Percentiles rank a stretch among this genome's conserved stretches.
phyloP scores from a whole-genome alignment of 495 filamentous ascomycete genomes.

The Antarctomyces pellizariae region DNA sequence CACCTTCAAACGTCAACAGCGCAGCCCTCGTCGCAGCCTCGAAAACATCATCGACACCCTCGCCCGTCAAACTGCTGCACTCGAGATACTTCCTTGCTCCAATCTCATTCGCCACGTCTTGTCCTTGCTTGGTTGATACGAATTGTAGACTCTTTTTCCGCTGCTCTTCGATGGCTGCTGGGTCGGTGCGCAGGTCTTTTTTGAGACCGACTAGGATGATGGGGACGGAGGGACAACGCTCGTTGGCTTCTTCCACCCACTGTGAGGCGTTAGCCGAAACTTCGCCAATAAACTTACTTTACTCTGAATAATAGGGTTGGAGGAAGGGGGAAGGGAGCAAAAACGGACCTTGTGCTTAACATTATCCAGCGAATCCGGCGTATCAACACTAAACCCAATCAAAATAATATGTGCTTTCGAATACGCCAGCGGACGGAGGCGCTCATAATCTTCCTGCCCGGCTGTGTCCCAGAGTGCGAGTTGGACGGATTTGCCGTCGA shows the following conservation, averaged over 20 bases:
- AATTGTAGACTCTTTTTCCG: constrained; percentile 80
- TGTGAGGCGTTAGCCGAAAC: too few species aligned
- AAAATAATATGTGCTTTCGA: constrained; percentile 93
- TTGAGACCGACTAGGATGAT: constrained; percentile 95
- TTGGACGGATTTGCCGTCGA: constrained; percentile 95
- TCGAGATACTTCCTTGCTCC: constrained; percentile 92
- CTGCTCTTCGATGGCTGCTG: constrained; percentile 89
- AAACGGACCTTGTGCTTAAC: constrained; percentile 77
- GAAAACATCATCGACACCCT: constrained; percentile 97
- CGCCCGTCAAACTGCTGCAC: constrained; percentile 88
- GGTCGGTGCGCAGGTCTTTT: constrained; percentile 92
- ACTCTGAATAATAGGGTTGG: constrained; percentile 3
- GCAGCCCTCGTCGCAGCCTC: constrained; percentile 94
- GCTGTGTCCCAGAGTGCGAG: constrained; percentile 98
- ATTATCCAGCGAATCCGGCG: constrained; percentile 91
- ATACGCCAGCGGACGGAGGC: constrained; percentile 84
- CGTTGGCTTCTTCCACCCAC: constrained; percentile 95
- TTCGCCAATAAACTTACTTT: too few species aligned
- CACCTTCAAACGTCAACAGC: constrained; percentile 74
- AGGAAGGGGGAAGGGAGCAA: constrained; percentile 2
- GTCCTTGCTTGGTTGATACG: constrained; percentile 56
- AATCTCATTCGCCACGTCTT: constrained; percentile 57
- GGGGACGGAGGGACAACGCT: constrained; percentile 78
- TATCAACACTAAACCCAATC: constrained; percentile 89
- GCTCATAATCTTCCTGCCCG: constrained; percentile 97